Evolutionary conservation across 352 stramenopile species (phyloP).

Genomic region (Pythium coloratum): DNA sequence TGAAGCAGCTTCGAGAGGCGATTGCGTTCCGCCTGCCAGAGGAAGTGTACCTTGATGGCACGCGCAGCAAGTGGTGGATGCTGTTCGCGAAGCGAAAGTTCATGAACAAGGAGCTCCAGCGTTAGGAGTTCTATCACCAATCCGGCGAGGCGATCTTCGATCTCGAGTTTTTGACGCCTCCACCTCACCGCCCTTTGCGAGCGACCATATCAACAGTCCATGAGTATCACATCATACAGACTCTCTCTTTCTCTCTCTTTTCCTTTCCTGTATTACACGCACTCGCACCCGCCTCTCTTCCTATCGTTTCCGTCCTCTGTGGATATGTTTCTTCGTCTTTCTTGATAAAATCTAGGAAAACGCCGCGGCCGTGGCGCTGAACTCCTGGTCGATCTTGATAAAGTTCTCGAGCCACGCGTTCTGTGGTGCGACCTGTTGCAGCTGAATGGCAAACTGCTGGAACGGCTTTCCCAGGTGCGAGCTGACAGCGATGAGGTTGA

Average conservation of each 20-base stretch:
- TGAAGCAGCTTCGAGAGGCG: slow-evolving; percentile 90
- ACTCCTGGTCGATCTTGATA: slow-evolving; percentile 62
- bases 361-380: slow-evolving; percentile 59
- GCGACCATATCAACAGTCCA: neutral
- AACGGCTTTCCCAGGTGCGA: slow-evolving; percentile 89
- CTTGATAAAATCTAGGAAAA: slow-evolving; percentile 47
- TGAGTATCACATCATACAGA: slow-evolving; percentile 1
- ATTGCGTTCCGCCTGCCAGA: slow-evolving; percentile 81
- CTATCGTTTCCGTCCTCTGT: neutral
- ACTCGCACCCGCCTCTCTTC: neutral
- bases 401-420: slow-evolving; percentile 80
- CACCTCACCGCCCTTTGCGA: neutral
- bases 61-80: slow-evolving; percentile 95
- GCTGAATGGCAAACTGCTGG: slow-evolving; percentile 75
- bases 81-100: slow-evolving; percentile 94
- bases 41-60: slow-evolving; percentile 82
- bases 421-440: slow-evolving; percentile 71
- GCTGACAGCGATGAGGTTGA: slow-evolving; percentile 92
- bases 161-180: slow-evolving; percentile 3
- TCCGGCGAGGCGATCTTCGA: neutral
- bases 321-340: slow-evolving; percentile 3
- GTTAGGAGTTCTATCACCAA: no score
- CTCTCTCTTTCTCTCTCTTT: slow-evolving; percentile 5
- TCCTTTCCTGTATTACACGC: neutral
- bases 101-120: slow-evolving; percentile 91